These are phyloP conservation scores for Barnettozyma botsteinii DNA, from an alignment of 805 yeast genomes.

Conservation along the genomic window DNA sequence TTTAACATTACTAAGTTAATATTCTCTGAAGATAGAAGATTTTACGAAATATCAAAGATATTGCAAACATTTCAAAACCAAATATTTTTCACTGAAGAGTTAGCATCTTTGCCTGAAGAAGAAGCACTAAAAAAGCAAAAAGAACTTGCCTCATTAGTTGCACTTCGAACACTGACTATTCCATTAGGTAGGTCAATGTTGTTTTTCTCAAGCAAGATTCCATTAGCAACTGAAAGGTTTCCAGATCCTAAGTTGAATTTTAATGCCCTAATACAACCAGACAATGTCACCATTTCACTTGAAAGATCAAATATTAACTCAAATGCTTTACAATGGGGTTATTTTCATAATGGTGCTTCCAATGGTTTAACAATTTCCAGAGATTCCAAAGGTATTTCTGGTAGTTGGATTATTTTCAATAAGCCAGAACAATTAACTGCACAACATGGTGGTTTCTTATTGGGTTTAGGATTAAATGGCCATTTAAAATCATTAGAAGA, in stretches of 20 bases:
- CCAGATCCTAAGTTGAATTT: constrained; percentile 74
- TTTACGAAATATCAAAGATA: constrained; percentile 66
- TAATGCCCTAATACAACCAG: constrained; percentile 59
- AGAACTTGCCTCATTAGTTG: constrained; percentile 54
- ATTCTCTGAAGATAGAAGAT: constrained; percentile 73
- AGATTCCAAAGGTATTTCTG: constrained; percentile 63
- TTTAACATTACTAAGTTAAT: constrained; percentile 63
- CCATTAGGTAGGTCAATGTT: constrained; percentile 78
- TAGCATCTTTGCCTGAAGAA: constrained; percentile 42
- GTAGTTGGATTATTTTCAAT: constrained; percentile 89
- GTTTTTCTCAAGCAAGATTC: constrained; percentile 60
- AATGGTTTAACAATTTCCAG: constrained; percentile 74
- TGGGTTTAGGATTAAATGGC: constrained; percentile 90
- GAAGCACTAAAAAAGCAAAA: constrained; percentile 50
- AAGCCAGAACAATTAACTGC: constrained; percentile 66
- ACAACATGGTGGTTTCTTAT: constrained; percentile 91
- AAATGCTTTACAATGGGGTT: constrained; percentile 66
- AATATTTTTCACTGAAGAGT: constrained; percentile 31
- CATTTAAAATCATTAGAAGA: constrained; percentile 80
- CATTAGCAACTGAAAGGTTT: constrained; percentile 79
- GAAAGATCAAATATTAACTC: constrained; percentile 49
- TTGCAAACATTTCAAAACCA: constrained; percentile 68
- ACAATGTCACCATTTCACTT: constrained; percentile 54
- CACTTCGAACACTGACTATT: constrained; percentile 65
- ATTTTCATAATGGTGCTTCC: constrained; percentile 88